A percentile compares a stretch with the other conserved stretches of the same genome.
These are phyloP conservation scores for Ottelia alismoides DNA, from an alignment of 106 monocot genomes.

Conservation along the genomic window DNA sequence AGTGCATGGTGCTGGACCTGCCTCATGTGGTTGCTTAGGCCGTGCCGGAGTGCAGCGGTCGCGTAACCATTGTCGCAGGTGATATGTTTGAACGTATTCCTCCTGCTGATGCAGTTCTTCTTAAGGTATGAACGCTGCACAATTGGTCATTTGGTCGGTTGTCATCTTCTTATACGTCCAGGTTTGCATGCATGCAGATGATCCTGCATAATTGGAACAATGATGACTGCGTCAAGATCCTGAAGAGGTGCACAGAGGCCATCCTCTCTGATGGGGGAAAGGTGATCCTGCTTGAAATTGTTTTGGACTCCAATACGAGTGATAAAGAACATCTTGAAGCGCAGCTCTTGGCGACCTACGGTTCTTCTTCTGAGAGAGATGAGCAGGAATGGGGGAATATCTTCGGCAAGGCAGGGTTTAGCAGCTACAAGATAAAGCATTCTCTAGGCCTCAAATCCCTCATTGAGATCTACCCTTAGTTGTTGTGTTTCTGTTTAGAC, in stretches of 20 bases:
- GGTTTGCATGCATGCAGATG: background rate
- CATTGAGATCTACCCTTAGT: too few species aligned
- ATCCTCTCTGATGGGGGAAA: slow-evolving; percentile 12
- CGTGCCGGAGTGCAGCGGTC: slow-evolving; percentile 9
- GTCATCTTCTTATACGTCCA: background rate
- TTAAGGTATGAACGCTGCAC: slow-evolving; percentile 8
- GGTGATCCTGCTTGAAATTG: slow-evolving; percentile 12
- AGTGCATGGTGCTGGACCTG: slow-evolving; percentile 12
- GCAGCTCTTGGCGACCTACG: slow-evolving; percentile 4
- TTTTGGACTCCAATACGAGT: background rate
- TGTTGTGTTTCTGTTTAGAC: too few species aligned
- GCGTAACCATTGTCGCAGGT: slow-evolving; percentile 17
- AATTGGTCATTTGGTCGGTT: background rate
- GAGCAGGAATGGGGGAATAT: too few species aligned
- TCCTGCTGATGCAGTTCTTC: too few species aligned
- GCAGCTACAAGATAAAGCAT: too few species aligned
- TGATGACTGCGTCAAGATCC: too few species aligned
- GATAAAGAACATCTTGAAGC: too few species aligned
- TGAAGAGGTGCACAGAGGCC: too few species aligned
- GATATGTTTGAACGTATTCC: too few species aligned
- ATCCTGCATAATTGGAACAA: slow-evolving; percentile 17
- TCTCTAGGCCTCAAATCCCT: too few species aligned
- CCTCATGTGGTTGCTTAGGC: slow-evolving; percentile 10
- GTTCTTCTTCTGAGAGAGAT: too few species aligned
- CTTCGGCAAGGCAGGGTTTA: too few species aligned